phyloP scores from a whole-genome alignment of 2,329 filamentous ascomycete genomes.

The Plenodomus tracheiphilus region DNA sequence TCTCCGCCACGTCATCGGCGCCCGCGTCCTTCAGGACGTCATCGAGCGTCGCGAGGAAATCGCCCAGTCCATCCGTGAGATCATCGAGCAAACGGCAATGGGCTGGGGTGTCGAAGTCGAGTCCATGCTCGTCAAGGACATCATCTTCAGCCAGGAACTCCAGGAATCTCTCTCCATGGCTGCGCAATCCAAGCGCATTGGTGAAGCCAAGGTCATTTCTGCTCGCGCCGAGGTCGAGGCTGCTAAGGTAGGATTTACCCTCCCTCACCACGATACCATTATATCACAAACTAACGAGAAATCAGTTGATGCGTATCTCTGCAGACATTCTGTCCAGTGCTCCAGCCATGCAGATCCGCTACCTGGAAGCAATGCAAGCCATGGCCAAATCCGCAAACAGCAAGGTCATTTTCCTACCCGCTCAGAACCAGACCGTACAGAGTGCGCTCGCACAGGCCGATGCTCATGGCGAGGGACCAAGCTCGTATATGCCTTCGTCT shows the following conservation, averaged over 20 bases:
- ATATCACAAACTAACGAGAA: not conserved
- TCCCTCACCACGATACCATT: not conserved
- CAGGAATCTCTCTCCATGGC: slow-evolving; percentile 98
- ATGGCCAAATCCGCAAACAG: slow-evolving; percentile 94
- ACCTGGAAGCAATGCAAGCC: slow-evolving; percentile 96
- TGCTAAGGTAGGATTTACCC: slow-evolving; percentile 58
- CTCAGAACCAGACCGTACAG: too few relatives aligned
- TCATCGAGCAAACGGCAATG: slow-evolving; percentile 91
- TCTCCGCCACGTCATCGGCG: slow-evolving; percentile 92
- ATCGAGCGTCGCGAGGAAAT: slow-evolving; percentile 98
- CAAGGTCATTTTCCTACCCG: slow-evolving; percentile 61
- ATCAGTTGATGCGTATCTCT: slow-evolving; percentile 49
- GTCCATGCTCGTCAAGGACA: slow-evolving; percentile 99
- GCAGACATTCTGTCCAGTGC: slow-evolving; percentile 91
- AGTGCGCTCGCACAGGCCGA: too few relatives aligned
- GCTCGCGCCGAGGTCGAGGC: slow-evolving; percentile 95
- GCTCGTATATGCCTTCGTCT: too few relatives aligned
- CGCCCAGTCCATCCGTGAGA: slow-evolving; percentile 91
- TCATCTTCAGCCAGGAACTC: slow-evolving; percentile 93
- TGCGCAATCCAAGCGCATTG: slow-evolving; percentile 96
- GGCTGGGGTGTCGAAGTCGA: slow-evolving; percentile 97
- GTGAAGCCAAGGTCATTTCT: slow-evolving; percentile 97
- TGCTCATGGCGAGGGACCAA: too few relatives aligned
- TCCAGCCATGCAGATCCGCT: slow-evolving; percentile 77
- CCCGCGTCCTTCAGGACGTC: slow-evolving; percentile 93